phyloP scores from a whole-genome alignment of 2,329 filamentous ascomycete genomes.

The Corinectria fuckeliana region DNA sequence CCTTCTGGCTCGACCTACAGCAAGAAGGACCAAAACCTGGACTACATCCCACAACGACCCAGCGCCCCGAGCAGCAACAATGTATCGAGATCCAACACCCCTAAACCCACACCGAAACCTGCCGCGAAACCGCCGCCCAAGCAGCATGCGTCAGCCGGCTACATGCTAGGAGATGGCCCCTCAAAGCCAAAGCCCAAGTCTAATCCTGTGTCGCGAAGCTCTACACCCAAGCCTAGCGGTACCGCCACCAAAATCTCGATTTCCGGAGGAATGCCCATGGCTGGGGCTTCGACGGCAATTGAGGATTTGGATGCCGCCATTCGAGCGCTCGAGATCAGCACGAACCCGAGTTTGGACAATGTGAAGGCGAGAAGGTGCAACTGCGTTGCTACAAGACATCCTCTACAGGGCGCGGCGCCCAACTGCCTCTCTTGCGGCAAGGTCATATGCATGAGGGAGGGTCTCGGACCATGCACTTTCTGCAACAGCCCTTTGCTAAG shows the following conservation, averaged over 20 bases:
- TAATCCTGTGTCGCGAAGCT: conserved; percentile 57
- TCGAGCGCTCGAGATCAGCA: conserved; percentile 86
- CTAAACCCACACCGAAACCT: conserved; percentile 37
- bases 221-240: conserved; percentile 60
- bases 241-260: conserved; percentile 72
- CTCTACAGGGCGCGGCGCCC: conserved; percentile 86
- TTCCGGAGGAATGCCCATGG: conserved; percentile 80
- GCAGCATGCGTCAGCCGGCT: conserved; percentile 70
- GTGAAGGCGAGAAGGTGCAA: conserved; percentile 73
- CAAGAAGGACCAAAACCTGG: conserved; percentile 73
- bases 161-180: conserved; percentile 78
- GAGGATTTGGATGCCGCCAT: conserved; percentile 82
- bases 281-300: conserved; percentile 77
- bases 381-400: conserved; percentile 87
- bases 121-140: conserved; percentile 55
- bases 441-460: conserved; percentile 93
- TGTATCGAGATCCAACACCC: conserved; percentile 46
- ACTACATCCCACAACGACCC: conserved; percentile 70
- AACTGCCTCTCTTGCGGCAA: conserved; percentile 95
- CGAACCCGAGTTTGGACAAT: conserved; percentile 74
- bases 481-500: conserved; percentile 79
- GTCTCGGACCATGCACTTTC: conserved; percentile 91
- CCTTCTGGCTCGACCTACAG: conserved; percentile 74
- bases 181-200: conserved; percentile 63
- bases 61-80: conserved; percentile 49